Conservation (phyloP, 257 asterid genomes). For the Echium plantagineum region DNA sequence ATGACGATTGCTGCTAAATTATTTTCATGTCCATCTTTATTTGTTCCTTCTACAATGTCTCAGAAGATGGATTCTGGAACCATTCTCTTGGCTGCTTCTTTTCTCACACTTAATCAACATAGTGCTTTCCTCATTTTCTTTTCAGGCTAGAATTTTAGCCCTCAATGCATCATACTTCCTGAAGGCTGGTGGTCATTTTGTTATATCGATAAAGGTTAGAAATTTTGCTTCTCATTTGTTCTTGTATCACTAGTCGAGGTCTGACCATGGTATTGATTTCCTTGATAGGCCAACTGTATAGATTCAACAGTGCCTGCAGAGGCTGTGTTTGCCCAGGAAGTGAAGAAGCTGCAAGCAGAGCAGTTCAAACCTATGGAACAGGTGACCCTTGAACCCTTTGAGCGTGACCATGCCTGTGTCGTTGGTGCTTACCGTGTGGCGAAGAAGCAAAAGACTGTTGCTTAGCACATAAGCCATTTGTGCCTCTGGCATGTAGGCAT, state of each 20-base stretch:
- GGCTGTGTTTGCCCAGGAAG: conserved; percentile 82
- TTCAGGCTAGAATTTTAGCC: conserved; percentile 87
- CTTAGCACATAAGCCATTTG: conserved; percentile 12
- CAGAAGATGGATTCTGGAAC: too few relatives aligned
- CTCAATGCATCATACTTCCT: conserved; percentile 78
- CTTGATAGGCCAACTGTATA: conserved; percentile 69
- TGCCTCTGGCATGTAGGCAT: background rate
- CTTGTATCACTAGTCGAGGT: background rate
- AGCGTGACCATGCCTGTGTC: conserved; percentile 94
- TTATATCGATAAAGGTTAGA: conserved; percentile 81
- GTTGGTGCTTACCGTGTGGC: conserved; percentile 76
- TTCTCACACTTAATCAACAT: background rate
- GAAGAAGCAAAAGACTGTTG: conserved; percentile 49
- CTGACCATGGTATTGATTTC: background rate
- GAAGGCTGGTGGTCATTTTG: conserved; percentile 83
- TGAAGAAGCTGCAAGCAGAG: conserved; percentile 70
- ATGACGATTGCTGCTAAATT: too few relatives aligned
- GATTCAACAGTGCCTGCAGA: conserved; percentile 88
- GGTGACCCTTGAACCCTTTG: conserved; percentile 90
- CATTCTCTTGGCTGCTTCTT: too few relatives aligned
- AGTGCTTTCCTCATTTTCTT: background rate
- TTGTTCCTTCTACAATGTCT: too few relatives aligned
- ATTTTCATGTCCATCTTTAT: too few relatives aligned
- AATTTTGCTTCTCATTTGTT: background rate
- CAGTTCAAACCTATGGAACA: conserved; percentile 82